Conservation (phyloP, 1,284 basidiomycete genomes). For the Thelephora terrestris region DNA sequence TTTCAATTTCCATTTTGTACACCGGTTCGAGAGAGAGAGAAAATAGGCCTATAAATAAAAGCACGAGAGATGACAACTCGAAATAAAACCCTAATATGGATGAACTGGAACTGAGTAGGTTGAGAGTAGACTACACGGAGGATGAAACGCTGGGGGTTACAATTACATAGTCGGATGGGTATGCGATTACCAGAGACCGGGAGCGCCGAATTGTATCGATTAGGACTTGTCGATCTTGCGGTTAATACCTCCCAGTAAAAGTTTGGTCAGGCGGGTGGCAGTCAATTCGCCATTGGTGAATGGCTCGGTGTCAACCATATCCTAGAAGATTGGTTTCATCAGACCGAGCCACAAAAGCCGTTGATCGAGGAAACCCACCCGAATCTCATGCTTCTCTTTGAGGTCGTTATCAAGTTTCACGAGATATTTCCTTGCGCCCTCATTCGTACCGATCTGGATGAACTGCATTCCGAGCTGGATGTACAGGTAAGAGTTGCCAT, state of each 20-base stretch:
- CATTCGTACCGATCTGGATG: slow-evolving; percentile 44
- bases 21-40: no score
- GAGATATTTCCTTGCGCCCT: slow-evolving; percentile 34
- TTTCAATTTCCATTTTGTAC: no score
- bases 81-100: no score
- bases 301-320: slow-evolving; percentile 55
- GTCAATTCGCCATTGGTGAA: slow-evolving; percentile 31
- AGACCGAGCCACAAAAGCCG: not conserved
- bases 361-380: slow-evolving; percentile 19
- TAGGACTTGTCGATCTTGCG: slow-evolving; percentile 32
- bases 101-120: no score
- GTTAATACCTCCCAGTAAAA: slow-evolving; percentile 49
- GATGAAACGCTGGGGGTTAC: no score
- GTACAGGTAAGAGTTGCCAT: no score
- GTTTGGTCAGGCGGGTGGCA: slow-evolving; percentile 38
- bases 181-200: no score
- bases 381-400: slow-evolving; percentile 21
- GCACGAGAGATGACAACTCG: no score
- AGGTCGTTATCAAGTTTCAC: slow-evolving; percentile 39
- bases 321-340: slow-evolving; percentile 20
- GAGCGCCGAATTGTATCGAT: no score
- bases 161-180: no score
- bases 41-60: no score
- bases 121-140: no score
- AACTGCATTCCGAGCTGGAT: slow-evolving; percentile 47